phyloP scores from a whole-genome alignment of 2,329 filamentous ascomycete genomes.

The Zopfia rhizophila region DNA sequence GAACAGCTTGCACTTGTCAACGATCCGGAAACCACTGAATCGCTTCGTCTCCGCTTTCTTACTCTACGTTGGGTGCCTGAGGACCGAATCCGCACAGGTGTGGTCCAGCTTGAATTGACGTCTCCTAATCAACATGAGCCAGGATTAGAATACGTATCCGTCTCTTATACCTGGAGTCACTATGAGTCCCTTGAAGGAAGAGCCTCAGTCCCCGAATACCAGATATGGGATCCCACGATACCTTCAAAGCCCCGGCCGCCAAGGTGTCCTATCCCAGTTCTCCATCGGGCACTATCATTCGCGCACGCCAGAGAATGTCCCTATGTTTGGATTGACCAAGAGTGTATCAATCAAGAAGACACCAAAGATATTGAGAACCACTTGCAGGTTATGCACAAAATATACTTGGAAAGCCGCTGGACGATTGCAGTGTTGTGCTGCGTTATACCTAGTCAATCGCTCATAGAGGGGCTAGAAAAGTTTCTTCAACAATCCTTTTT shows the following conservation, averaged over 20 bases:
- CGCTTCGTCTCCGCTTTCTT: slow-evolving; percentile 10
- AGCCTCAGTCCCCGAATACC: slow-evolving; percentile 7
- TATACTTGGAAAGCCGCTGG: neutral
- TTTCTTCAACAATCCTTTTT: too few relatives aligned
- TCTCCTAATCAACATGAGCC: slow-evolving; percentile 1
- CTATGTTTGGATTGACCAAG: slow-evolving; percentile 4
- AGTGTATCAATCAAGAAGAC: neutral
- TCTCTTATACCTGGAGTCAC: slow-evolving; percentile 19
- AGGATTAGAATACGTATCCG: slow-evolving; percentile 5
- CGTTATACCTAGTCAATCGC: too few relatives aligned
- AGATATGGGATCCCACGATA: slow-evolving; percentile 7
- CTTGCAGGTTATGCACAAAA: slow-evolving; percentile 1
- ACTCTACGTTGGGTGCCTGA: slow-evolving; percentile 2
- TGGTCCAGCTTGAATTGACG: slow-evolving; percentile 7
- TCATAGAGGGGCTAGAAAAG: too few relatives aligned
- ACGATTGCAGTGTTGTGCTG: slow-evolving; percentile 6
- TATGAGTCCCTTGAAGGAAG: neutral
- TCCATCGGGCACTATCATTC: slow-evolving; percentile 15
- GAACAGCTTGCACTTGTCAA: too few relatives aligned
- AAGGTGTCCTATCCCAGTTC: slow-evolving; percentile 3
- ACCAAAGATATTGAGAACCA: neutral
- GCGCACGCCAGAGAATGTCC: too few relatives aligned
- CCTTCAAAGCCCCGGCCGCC: neutral
- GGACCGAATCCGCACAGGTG: neutral
- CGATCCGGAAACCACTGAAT: too few relatives aligned